phyloP scores from a whole-genome alignment of 306 rosid genomes.

The Fragaria nilgerrensis region DNA sequence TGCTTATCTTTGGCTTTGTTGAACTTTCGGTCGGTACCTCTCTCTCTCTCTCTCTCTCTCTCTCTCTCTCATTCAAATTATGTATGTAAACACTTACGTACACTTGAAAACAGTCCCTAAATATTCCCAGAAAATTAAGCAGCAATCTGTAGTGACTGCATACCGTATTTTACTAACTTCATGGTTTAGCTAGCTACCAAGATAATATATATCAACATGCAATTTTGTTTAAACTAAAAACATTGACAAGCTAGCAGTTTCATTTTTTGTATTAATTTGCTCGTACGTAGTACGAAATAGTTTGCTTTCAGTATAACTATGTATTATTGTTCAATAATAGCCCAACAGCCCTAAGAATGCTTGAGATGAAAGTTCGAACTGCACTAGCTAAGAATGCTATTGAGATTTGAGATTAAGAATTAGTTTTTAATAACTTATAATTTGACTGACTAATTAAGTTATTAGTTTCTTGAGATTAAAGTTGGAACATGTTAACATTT shows the following conservation, averaged over 20 bases:
- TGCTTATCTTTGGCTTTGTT: slow-evolving; percentile 83
- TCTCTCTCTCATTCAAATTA: background rate
- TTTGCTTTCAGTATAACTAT: background rate
- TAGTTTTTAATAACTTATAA: background rate
- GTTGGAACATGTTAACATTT: background rate
- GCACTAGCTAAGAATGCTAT: too few relatives aligned
- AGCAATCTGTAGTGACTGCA: background rate
- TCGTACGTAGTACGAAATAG: background rate
- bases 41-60: slow-evolving; percentile 8
- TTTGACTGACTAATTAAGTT: background rate
- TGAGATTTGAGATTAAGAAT: background rate
- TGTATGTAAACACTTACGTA: too few relatives aligned
- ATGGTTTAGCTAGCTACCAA: background rate
- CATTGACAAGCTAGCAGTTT: background rate
- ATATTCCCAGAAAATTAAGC: too few relatives aligned
- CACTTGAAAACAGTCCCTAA: background rate
- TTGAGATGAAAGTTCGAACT: too few relatives aligned
- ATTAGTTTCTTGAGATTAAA: background rate
- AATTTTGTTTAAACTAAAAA: background rate
- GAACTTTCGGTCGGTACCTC: slow-evolving; percentile 86
- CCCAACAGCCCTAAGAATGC: background rate
- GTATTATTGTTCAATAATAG: background rate
- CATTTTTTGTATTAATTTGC: background rate
- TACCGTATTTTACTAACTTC: background rate
- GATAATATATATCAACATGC: background rate